Evolutionary conservation across 2,329 filamentous ascomycete genomes (phyloP).

Genomic region (Fusarium nurragi): DNA sequence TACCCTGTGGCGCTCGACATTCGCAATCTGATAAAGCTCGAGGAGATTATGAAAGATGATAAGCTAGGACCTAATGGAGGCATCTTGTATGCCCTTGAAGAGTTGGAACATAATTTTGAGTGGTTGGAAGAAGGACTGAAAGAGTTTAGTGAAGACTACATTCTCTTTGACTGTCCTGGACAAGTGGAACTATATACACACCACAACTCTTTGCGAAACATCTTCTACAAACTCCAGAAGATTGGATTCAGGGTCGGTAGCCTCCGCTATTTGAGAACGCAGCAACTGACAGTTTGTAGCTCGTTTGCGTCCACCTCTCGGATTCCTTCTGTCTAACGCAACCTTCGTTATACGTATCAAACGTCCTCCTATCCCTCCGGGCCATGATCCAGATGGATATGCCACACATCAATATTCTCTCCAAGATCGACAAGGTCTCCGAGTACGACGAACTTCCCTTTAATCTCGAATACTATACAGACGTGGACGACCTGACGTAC

Average conservation of each 20-base stretch:
- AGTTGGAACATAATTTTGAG: constrained; percentile 91
- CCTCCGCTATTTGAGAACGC: background rate
- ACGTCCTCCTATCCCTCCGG: constrained; percentile 88
- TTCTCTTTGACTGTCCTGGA: constrained; percentile 95
- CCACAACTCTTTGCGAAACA: constrained; percentile 88
- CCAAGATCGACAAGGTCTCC: constrained; percentile 94
- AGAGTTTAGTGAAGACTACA: constrained; percentile 85
- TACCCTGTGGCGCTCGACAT: constrained; percentile 94
- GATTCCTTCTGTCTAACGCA: constrained; percentile 94
- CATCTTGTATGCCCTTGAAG: constrained; percentile 91
- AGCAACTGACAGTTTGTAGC: constrained; percentile 61
- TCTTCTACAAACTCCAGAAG: constrained; percentile 91
- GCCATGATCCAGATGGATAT: constrained; percentile 99
- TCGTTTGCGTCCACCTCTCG: constrained; percentile 91
- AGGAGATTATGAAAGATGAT: constrained; percentile 95
- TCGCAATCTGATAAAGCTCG: constrained; percentile 84
- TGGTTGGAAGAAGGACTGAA: constrained; percentile 88
- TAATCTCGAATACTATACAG: constrained; percentile 96
- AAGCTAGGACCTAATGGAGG: constrained; percentile 91
- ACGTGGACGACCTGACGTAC: constrained; percentile 91
- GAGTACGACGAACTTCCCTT: constrained; percentile 89
- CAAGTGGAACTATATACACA: constrained; percentile 98
- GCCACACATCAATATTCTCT: constrained; percentile 93
- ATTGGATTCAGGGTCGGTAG: constrained; percentile 83
- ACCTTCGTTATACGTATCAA: constrained; percentile 94